Percentiles rank a stretch among this genome's conserved stretches.
phyloP scores from a whole-genome alignment of 2,329 filamentous ascomycete species.

The Leptosphaerulina australis region DNA sequence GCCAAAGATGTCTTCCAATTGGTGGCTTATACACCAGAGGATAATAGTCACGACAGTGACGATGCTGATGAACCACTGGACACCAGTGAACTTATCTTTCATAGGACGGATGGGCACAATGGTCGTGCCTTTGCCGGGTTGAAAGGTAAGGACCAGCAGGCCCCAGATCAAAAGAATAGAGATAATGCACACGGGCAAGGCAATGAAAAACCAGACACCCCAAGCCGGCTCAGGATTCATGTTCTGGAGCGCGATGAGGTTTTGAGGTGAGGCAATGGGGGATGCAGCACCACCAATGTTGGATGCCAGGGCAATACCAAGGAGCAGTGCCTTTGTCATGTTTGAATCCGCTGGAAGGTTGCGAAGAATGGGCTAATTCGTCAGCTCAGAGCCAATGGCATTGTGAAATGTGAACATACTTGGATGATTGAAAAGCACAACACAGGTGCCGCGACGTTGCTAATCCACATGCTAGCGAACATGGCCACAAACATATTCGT shows the following conservation, averaged over 20 bases:
- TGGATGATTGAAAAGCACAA: slow-evolving; percentile 98
- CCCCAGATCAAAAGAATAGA: slow-evolving; percentile 89
- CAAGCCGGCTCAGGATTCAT: slow-evolving; percentile 92
- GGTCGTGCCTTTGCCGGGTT: slow-evolving; percentile 80
- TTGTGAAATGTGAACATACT: slow-evolving; percentile 54
- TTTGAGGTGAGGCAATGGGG: slow-evolving; percentile 95
- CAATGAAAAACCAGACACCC: slow-evolving; percentile 97
- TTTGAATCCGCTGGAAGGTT: slow-evolving; percentile 87
- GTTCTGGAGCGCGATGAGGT: slow-evolving; percentile 93
- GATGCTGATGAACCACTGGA: slow-evolving; percentile 90
- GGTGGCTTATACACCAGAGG: slow-evolving; percentile 91
- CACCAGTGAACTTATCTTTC: slow-evolving; percentile 82
- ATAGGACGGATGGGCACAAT: slow-evolving; percentile 91
- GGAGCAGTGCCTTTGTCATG: slow-evolving; percentile 93
- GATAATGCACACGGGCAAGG: slow-evolving; percentile 88
- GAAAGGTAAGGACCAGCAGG: slow-evolving; percentile 82
- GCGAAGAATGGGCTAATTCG: slow-evolving; percentile 82
- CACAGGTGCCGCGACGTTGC: slow-evolving; percentile 95
- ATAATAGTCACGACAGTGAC: slow-evolving; percentile 84
- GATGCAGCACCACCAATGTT: slow-evolving; percentile 97
- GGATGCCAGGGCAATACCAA: slow-evolving; percentile 91
- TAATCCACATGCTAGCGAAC: slow-evolving; percentile 98
- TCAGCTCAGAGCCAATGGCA: slow-evolving; percentile 8
- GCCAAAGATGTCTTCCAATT: slow-evolving; percentile 84
- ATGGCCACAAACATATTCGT: slow-evolving; percentile 99